Evolutionary conservation across 352 stramenopile species (phyloP).

Genomic region (Phytophthora multivora): DNA sequence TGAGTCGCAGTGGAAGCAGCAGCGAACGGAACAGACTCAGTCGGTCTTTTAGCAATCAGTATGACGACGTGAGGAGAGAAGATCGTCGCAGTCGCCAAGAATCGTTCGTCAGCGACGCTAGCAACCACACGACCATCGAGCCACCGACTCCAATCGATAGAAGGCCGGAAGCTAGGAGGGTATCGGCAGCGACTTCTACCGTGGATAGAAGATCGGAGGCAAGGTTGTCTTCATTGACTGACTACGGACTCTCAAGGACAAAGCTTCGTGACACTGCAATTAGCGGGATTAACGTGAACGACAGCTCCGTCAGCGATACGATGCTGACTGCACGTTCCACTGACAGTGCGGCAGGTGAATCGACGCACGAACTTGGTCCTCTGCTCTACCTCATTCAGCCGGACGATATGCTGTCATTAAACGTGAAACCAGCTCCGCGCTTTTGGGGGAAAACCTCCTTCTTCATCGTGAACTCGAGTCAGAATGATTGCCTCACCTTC

Average conservation of each 20-base stretch:
- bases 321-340: slow-evolving; percentile 33
- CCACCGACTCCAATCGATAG: slow-evolving; percentile 2
- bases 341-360: slow-evolving; percentile 7
- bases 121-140: slow-evolving; percentile 37
- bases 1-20: slow-evolving; percentile 23
- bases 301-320: slow-evolving; percentile 35
- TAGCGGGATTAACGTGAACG: slow-evolving; percentile 25
- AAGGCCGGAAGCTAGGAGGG: slow-evolving; percentile 6
- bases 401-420: slow-evolving; percentile 47
- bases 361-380: slow-evolving; percentile 13
- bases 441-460: slow-evolving; percentile 49
- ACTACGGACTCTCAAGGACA: background rate
- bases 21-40: slow-evolving; percentile 5
- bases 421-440: slow-evolving; percentile 38
- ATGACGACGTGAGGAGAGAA: slow-evolving; percentile 16
- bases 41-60: slow-evolving; percentile 26
- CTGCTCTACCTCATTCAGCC: slow-evolving; percentile 52
- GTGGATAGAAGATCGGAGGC: slow-evolving; percentile 14
- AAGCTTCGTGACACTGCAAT: slow-evolving; percentile 21
- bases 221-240: slow-evolving; percentile 13
- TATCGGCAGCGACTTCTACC: slow-evolving; percentile 9
- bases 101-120: slow-evolving; percentile 32
- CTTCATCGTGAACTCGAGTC: slow-evolving; percentile 67
- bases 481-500: slow-evolving; percentile 58
- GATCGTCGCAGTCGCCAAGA: slow-evolving; percentile 13